phyloP scores from a whole-genome alignment of 768 basidiomycete genomes.

The Chalciporus piperatus region DNA sequence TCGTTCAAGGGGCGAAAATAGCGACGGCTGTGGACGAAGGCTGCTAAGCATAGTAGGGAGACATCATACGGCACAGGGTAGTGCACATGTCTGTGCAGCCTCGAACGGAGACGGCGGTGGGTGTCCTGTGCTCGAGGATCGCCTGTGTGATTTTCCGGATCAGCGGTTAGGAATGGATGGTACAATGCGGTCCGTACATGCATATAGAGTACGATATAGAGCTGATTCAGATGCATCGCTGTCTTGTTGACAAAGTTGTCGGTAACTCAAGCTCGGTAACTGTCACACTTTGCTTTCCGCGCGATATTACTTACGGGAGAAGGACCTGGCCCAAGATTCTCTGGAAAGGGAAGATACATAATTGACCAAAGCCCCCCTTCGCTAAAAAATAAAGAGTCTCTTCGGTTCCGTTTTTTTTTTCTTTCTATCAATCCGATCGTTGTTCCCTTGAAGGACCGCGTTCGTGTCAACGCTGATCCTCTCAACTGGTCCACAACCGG shows the following conservation, averaged over 20 bases:
- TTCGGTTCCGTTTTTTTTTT: constrained; percentile 18
- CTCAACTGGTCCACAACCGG: neutral
- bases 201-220: too few species aligned
- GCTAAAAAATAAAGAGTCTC: neutral
- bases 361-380: neutral
- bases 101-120: too few species aligned
- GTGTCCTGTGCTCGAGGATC: neutral
- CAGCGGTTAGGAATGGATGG: neutral
- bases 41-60: neutral
- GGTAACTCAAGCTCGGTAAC: too few species aligned
- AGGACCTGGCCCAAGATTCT: too few species aligned
- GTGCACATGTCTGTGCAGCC: neutral
- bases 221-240: too few species aligned
- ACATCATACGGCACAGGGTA: neutral
- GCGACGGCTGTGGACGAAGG: neutral
- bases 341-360: too few species aligned
- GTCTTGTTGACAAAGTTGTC: too few species aligned
- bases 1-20: neutral
- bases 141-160: neutral
- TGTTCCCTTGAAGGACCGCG: neutral
- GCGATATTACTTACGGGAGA: too few species aligned
- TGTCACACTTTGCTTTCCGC: too few species aligned
- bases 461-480: neutral
- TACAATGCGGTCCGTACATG: too few species aligned
- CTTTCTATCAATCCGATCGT: neutral